Evolutionary conservation across 257 asterid genomes (phyloP).

Genomic region (Henckelia pumila): DNA sequence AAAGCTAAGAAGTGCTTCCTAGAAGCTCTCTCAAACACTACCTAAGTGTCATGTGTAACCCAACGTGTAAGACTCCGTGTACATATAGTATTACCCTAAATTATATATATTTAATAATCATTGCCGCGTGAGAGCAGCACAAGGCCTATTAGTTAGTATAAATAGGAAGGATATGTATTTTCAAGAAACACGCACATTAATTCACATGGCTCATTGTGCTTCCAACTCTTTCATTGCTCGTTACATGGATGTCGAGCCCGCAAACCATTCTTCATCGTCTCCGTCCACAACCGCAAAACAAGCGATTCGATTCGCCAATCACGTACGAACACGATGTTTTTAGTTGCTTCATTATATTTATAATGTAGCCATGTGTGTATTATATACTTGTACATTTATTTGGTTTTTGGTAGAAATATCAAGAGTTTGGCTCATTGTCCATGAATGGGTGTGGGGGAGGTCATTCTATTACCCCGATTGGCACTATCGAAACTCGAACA

Average conservation of each 20-base stretch:
- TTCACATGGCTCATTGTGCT: background rate
- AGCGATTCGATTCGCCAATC: background rate
- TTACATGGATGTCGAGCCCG: background rate
- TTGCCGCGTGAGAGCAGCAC: too few relatives aligned
- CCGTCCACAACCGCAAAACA: background rate
- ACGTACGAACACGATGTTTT: background rate
- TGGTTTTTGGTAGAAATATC: conserved; percentile 37
- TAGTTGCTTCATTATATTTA: too few relatives aligned
- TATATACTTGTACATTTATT: background rate
- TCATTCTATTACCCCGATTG: conserved; percentile 54
- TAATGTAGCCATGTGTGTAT: too few relatives aligned
- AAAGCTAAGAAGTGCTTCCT: too few relatives aligned
- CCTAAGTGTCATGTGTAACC: too few relatives aligned
- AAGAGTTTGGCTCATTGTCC: conserved; percentile 47
- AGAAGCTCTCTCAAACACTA: too few relatives aligned
- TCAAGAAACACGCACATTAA: background rate
- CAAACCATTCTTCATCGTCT: background rate
- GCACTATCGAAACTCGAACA: conserved; percentile 57
- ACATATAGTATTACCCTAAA: too few relatives aligned
- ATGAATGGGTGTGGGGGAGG: conserved; percentile 69
- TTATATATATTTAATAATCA: too few relatives aligned
- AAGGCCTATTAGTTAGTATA: too few relatives aligned
- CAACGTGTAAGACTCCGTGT: too few relatives aligned
- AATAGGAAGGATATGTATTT: background rate
- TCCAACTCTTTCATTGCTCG: background rate